Evolutionary conservation across 2,329 filamentous ascomycete species (phyloP).

Genomic region (Arthrinium puccinioides): DNA sequence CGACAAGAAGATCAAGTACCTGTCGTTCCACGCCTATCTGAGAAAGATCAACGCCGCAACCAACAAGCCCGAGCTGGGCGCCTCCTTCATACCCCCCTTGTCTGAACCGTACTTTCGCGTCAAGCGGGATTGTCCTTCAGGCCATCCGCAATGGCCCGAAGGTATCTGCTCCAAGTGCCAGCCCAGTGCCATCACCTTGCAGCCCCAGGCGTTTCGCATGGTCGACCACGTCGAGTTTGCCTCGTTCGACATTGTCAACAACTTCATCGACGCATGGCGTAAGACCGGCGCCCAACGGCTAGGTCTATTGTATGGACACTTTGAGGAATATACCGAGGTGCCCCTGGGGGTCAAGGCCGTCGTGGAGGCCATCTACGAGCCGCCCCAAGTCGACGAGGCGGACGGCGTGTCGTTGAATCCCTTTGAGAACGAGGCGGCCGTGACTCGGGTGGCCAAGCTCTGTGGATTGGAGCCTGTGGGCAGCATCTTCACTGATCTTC

Average conservation of each 20-base stretch:
- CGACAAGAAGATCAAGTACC: slow-evolving; percentile 98
- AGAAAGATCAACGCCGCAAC: slow-evolving; percentile 93
- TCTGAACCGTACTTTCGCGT: slow-evolving; percentile 91
- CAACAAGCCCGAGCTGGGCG: slow-evolving; percentile 90
- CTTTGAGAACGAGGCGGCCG: slow-evolving; percentile 77
- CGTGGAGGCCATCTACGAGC: slow-evolving; percentile 95
- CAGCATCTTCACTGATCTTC: slow-evolving; percentile 88
- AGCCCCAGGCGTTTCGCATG: slow-evolving; percentile 91
- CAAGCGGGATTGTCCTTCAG: slow-evolving; percentile 80
- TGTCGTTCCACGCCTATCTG: slow-evolving; percentile 91
- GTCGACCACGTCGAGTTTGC: slow-evolving; percentile 98
- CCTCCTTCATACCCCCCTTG: slow-evolving; percentile 92
- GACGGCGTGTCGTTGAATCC: slow-evolving; percentile 81
- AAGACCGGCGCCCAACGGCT: slow-evolving; percentile 76
- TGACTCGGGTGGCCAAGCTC: slow-evolving; percentile 71
- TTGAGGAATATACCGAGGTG: slow-evolving; percentile 85
- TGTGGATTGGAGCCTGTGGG: slow-evolving; percentile 87
- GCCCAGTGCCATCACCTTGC: slow-evolving; percentile 90
- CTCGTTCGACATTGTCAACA: slow-evolving; percentile 74
- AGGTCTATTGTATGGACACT: slow-evolving; percentile 86
- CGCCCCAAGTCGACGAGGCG: slow-evolving; percentile 79
- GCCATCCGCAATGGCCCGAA: slow-evolving; percentile 88
- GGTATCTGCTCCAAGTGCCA: slow-evolving; percentile 98
- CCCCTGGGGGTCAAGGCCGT: slow-evolving; percentile 92
- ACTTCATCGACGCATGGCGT: slow-evolving; percentile 88